Base-by-base conservation (phyloP, 179 eudicot species). In the Spergularia azorica region DNA sequence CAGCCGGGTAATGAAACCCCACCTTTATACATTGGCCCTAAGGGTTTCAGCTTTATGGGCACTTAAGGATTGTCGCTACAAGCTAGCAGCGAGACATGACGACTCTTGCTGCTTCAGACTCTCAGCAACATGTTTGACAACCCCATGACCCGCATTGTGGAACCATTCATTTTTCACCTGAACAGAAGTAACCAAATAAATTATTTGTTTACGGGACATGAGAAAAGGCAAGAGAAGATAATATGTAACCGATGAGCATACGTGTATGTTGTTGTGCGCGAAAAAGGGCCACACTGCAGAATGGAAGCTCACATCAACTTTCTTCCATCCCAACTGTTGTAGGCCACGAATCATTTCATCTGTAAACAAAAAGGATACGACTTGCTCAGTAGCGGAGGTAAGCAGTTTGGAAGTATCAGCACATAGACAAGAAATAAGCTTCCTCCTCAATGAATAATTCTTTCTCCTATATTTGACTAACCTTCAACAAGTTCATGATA, bases 401-500 rank as follows among this genome's bases (percentile, higher is more conserved):
- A 70, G n/a, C 16, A 79, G 11, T 59, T 21, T 36, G n/a, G 43
- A 79, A 9, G 21, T 10, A 73, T 8, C 16, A 32, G 57, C 18
- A 41, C 13, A 62, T 55, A 67, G 59, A 66, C 70, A 32, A 41
- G 38, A 20, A 16, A 68, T 3, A 60, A 55, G 13, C 18, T 38
- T 18, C 41, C 41, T 1, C 0, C 41, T 1, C 0, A 5, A 17
- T 4, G 12, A n/a, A 15, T 39, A 20, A 67, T 7, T 21, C 21
- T 62, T 11, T 32, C 64, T 1, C 26, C 43, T 62, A 62, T 32
- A 38, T 71, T 21, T 39, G 58, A 15, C 56, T 58, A 85, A 95
- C 99, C 99, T 89, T 95, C 98, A 87, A 94, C 84, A 52, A 94
- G 91, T 77, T 94, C 99, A 82, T 93, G 96, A 84, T 95, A 95